Percentiles rank a stretch among this genome's conserved stretches.
These are phyloP conservation scores for Pythium periplocum DNA, from an alignment of 352 stramenopile genomes.

Conservation along the genomic window DNA sequence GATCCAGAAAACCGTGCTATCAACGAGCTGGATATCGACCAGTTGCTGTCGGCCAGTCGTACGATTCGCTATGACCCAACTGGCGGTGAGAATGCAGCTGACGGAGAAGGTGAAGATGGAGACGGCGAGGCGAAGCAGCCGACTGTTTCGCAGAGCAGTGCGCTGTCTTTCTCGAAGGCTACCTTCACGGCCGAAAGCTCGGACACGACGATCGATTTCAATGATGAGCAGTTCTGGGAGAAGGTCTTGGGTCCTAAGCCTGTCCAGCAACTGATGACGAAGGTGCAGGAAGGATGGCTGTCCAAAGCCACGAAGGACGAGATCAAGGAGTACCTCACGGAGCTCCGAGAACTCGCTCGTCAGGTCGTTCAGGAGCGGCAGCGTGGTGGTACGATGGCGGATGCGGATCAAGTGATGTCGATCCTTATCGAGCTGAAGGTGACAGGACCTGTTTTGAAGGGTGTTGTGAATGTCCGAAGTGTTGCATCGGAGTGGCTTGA, in stretches of 20 bases:
- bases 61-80: slow-evolving; percentile 87
- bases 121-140: slow-evolving; percentile 31
- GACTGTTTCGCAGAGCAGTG: slow-evolving; percentile 42
- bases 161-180: slow-evolving; percentile 86
- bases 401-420: slow-evolving; percentile 81
- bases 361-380: slow-evolving; percentile 83
- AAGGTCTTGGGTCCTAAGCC: slow-evolving; percentile 86
- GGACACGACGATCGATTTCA: slow-evolving; percentile 87
- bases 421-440: slow-evolving; percentile 88
- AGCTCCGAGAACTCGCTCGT: slow-evolving; percentile 73
- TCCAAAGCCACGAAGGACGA: slow-evolving; percentile 68
- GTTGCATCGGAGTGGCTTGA: slow-evolving; percentile 81
- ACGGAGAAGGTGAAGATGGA: slow-evolving; percentile 32
- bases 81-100: slow-evolving; percentile 33
- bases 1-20: slow-evolving; percentile 85
- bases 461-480: slow-evolving; percentile 65
- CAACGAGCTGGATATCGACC: slow-evolving; percentile 88
- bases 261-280: slow-evolving; percentile 83
- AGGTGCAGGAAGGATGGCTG: slow-evolving; percentile 82
- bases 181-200: slow-evolving; percentile 84
- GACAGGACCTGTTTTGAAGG: slow-evolving; percentile 69
- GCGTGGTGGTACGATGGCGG: slow-evolving; percentile 71
- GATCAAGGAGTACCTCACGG: slow-evolving; percentile 74
- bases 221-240: slow-evolving; percentile 90
- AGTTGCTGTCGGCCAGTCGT: slow-evolving; percentile 77